Percentiles rank a stretch among this genome's conserved stretches.
phyloP scores from a whole-genome alignment of 2,329 filamentous ascomycete genomes.

The Alternaria solani region DNA sequence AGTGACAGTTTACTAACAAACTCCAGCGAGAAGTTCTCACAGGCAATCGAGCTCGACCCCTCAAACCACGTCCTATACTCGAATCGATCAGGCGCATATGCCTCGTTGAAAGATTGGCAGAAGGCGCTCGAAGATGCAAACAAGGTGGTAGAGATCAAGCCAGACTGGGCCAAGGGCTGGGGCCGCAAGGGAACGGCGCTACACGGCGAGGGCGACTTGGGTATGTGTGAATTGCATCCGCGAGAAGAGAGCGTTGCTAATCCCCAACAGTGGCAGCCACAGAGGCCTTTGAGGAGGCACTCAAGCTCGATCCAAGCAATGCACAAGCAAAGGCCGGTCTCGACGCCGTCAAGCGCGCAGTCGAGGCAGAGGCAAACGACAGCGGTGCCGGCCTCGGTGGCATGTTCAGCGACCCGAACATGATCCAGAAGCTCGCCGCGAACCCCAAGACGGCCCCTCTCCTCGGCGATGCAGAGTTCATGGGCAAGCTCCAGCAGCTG shows the following conservation, averaged over 20 bases:
- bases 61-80: conserved; percentile 97
- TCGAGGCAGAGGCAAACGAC: conserved; percentile 76
- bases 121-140: conserved; percentile 87
- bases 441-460: conserved; percentile 92
- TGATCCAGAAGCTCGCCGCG: conserved; percentile 86
- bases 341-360: conserved; percentile 83
- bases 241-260: conserved; percentile 21
- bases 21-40: conserved; percentile 85
- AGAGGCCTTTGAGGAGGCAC: conserved; percentile 92
- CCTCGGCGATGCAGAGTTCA: conserved; percentile 85
- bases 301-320: conserved; percentile 91
- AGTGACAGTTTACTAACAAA: conserved; percentile 24
- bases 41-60: conserved; percentile 88
- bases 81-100: conserved; percentile 87
- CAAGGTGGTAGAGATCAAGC: conserved; percentile 93
- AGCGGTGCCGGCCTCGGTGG: conserved; percentile 79
- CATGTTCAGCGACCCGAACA: conserved; percentile 93
- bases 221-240: conserved; percentile 50
- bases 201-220: conserved; percentile 84
- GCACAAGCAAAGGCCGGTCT: conserved; percentile 91
- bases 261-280: conserved; percentile 70
- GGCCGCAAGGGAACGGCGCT: conserved; percentile 89
- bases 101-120: conserved; percentile 88
- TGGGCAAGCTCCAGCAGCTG: conserved; percentile 85
- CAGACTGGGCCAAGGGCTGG: conserved; percentile 98